phyloP scores from a whole-genome alignment of 805 yeast genomes.

The Lachancea sp. region DNA sequence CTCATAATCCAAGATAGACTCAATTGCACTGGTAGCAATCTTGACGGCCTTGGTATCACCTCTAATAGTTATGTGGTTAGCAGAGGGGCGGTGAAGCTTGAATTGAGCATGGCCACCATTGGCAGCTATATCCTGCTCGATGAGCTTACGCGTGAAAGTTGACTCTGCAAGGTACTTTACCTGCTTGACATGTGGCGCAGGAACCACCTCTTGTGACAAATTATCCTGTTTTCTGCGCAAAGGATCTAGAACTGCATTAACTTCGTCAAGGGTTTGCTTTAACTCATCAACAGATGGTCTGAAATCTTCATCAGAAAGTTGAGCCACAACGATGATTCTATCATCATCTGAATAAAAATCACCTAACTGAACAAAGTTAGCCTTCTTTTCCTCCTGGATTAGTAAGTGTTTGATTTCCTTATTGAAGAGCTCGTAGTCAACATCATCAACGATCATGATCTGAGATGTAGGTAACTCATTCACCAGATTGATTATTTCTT shows the following conservation, averaged over 20 bases:
- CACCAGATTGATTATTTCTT: constrained; percentile 64
- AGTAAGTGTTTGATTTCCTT: constrained; percentile 26
- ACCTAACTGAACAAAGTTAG: constrained; percentile 56
- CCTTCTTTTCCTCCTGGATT: constrained; percentile 33
- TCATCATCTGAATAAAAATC: constrained; percentile 39
- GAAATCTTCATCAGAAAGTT: constrained; percentile 54
- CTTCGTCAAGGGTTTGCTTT: constrained; percentile 45
- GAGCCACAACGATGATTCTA: constrained; percentile 50
- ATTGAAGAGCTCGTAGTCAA: constrained; percentile 43
- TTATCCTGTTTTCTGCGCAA: constrained; percentile 53
- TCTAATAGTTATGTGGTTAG: constrained; percentile 53
- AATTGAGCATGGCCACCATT: constrained; percentile 38
- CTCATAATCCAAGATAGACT: constrained; percentile 26
- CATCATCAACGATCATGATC: constrained; percentile 51
- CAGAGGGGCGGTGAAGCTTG: constrained; percentile 43
- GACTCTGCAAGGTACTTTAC: constrained; percentile 29
- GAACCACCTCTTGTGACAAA: constrained; percentile 46
- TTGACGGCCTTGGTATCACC: constrained; percentile 64
- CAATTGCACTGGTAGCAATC: constrained; percentile 33
- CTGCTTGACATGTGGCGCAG: constrained; percentile 52
- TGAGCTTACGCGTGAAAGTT: constrained; percentile 20
- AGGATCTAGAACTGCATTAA: constrained; percentile 46
- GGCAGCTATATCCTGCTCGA: constrained; percentile 33
- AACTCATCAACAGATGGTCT: constrained; percentile 62
- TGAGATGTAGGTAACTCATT: constrained; percentile 65